phyloP scores from a whole-genome alignment of 164 flowering plant species.

The Magnolia changhungtana region DNA sequence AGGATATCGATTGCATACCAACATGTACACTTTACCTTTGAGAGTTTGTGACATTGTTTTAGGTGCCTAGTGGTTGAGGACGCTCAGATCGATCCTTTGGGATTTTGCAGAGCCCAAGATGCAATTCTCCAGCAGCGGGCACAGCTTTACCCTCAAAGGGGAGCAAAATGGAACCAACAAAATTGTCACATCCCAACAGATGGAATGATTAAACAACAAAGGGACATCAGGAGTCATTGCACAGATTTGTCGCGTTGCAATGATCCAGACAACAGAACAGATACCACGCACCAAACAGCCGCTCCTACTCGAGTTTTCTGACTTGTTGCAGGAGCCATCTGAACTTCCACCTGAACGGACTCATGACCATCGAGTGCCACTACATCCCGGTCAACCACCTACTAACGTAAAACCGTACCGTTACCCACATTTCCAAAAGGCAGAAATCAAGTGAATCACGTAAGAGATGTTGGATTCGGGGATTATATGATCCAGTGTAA shows the following conservation, averaged over 20 bases:
- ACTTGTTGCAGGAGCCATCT: not conserved
- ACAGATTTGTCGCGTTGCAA: not conserved
- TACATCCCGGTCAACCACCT: not conserved
- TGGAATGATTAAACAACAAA: not conserved
- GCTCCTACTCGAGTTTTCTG: not conserved
- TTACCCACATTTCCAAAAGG: not conserved
- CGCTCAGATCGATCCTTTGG: no score
- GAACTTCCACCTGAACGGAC: not conserved
- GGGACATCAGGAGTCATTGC: not conserved
- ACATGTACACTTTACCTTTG: not conserved
- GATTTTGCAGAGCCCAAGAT: not conserved
- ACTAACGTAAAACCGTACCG: no score
- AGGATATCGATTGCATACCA: not conserved
- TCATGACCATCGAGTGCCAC: not conserved
- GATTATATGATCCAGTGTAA: not conserved
- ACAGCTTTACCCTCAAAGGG: not conserved
- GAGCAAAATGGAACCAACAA: not conserved
- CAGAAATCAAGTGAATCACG: not conserved
- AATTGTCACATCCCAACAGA: not conserved
- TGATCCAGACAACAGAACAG: not conserved
- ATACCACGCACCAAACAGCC: not conserved
- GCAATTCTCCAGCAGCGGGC: not conserved
- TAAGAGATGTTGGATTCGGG: not conserved
- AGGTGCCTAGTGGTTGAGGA: no score
- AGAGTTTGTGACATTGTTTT: no score